A percentile compares a stretch with the other conserved stretches of the same genome.
These are phyloP conservation scores for Aquilaria malaccensis DNA, from an alignment of 345 rosid genomes.

Conservation along the genomic window DNA sequence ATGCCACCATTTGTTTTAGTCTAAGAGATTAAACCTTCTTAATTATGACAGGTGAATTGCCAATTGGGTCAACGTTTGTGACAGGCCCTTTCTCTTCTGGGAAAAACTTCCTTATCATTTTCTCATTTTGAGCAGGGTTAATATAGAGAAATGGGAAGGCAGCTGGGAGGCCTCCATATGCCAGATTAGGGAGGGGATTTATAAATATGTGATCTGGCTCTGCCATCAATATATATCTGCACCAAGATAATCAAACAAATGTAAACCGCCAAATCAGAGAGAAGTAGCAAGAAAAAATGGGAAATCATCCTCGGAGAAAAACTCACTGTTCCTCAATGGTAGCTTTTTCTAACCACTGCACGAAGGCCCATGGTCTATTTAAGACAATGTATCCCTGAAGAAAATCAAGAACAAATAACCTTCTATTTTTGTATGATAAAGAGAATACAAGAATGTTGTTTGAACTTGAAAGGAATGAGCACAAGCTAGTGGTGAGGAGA, in stretches of 20 bases:
- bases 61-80: conserved; percentile 70
- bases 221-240: conserved; percentile 87
- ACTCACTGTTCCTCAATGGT: conserved; percentile 90
- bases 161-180: conserved; percentile 59
- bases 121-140: conserved; percentile 50
- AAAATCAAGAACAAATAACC: too few species aligned
- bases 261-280: conserved; percentile 3
- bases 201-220: conserved; percentile 92
- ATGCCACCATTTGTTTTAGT: too few species aligned
- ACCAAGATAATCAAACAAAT: conserved; percentile 13
- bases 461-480: too few species aligned
- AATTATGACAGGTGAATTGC: conserved; percentile 85
- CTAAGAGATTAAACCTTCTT: conserved; percentile 42
- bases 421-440: too few species aligned
- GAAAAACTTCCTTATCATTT: conserved; percentile 56
- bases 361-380: conserved; percentile 98
- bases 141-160: conserved; percentile 92
- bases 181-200: conserved; percentile 79
- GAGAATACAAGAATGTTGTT: too few species aligned
- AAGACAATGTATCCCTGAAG: conserved; percentile 92
- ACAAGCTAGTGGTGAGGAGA: too few species aligned
- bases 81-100: conserved; percentile 73
- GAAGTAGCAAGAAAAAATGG: background rate
- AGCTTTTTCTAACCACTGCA: conserved; percentile 92
- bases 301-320: conserved; percentile 7